phyloP scores from a whole-genome alignment of 495 filamentous ascomycete species.

The Penicillium canescens region DNA sequence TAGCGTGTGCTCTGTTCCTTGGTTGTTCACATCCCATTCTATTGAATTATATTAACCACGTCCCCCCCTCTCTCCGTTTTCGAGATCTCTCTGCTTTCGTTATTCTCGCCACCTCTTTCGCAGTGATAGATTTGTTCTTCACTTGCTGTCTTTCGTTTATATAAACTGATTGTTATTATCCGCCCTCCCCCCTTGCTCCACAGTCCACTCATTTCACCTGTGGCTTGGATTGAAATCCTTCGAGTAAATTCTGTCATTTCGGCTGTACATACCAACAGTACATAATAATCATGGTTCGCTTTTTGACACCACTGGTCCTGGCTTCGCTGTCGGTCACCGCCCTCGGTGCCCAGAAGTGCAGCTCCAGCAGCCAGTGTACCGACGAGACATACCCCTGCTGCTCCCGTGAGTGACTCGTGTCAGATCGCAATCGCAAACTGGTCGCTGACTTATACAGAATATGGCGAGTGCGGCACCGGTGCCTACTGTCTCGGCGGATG shows the following conservation, averaged over 20 bases:
- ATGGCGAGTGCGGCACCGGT: slow-evolving; percentile 89
- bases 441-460: slow-evolving; percentile 58
- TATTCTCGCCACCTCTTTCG: neutral
- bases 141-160: slow-evolving; percentile 9
- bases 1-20: neutral
- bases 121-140: slow-evolving; percentile 5
- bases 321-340: slow-evolving; percentile 40
- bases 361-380: slow-evolving; percentile 67
- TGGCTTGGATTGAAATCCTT: slow-evolving; percentile 7
- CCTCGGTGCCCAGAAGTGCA: slow-evolving; percentile 48
- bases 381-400: slow-evolving; percentile 74
- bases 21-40: neutral
- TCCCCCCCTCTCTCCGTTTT: slow-evolving; percentile 3
- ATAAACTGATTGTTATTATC: neutral
- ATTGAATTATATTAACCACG: slow-evolving; percentile 4
- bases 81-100: slow-evolving; percentile 1
- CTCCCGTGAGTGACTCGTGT: slow-evolving; percentile 69
- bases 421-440: neutral
- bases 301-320: slow-evolving; percentile 33
- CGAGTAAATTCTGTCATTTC: slow-evolving; percentile 20
- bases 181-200: neutral
- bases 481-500: slow-evolving; percentile 97
- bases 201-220: slow-evolving; percentile 6
- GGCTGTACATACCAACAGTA: slow-evolving; percentile 11
- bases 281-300: slow-evolving; percentile 36